These are phyloP conservation scores for Cyclaneusma minus DNA, from an alignment of 2,329 filamentous ascomycete species.

Conservation along the genomic window DNA sequence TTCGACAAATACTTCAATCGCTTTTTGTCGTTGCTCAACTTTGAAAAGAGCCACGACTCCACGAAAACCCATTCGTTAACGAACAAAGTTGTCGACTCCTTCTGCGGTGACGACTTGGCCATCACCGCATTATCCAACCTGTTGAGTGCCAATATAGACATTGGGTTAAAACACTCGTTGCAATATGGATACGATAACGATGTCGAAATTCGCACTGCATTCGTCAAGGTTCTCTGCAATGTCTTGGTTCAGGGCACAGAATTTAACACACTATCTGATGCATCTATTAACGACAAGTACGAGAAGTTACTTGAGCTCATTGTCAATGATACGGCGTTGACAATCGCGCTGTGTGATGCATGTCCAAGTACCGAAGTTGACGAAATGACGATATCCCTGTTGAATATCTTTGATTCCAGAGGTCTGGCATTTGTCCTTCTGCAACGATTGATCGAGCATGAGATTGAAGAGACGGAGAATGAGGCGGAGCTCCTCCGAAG, in stretches of 20 bases:
- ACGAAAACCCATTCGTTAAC: no score
- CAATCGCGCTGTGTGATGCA: constrained; percentile 46
- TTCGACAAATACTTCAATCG: constrained; percentile 58
- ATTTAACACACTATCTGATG: constrained; percentile 52
- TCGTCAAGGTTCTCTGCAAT: constrained; percentile 55
- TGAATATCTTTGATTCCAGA: constrained; percentile 55
- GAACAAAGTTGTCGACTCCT: constrained; percentile 34
- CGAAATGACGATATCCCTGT: constrained; percentile 49
- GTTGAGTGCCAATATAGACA: constrained; percentile 55
- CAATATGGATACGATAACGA: constrained; percentile 59
- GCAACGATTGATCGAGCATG: constrained; percentile 51
- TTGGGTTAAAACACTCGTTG: constrained; percentile 53
- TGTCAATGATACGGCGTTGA: constrained; percentile 45
- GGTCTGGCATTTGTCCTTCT: constrained; percentile 47
- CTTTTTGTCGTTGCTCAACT: constrained; percentile 49
- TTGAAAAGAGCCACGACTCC: constrained; percentile 32
- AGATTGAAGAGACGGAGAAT: constrained; percentile 54
- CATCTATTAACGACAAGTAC: constrained; percentile 53
- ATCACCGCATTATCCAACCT: constrained; percentile 56
- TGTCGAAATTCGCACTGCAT: constrained; percentile 52
- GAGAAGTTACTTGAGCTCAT: constrained; percentile 49
- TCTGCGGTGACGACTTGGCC: constrained; percentile 43
- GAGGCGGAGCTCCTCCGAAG: constrained; percentile 52
- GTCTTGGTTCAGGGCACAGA: constrained; percentile 58
- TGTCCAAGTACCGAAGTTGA: constrained; percentile 55